These are phyloP conservation scores for Flagelloscypha sp. DNA, from an alignment of 768 basidiomycete genomes.

Conservation along the genomic window DNA sequence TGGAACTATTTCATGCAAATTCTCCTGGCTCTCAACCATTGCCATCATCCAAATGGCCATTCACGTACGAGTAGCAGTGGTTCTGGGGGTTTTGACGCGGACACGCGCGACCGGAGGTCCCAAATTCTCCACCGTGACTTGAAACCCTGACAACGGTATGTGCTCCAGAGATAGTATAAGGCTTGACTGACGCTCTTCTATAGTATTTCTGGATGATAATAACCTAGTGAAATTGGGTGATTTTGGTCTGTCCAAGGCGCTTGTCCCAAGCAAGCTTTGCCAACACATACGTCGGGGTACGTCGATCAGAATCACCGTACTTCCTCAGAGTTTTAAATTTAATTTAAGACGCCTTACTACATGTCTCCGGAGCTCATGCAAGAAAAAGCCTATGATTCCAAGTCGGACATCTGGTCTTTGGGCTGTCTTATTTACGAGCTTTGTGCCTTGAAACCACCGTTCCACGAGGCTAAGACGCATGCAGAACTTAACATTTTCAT, in stretches of 20 bases:
- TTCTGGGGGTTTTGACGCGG: constrained; percentile 22
- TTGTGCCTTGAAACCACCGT: constrained; percentile 88
- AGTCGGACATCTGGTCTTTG: constrained; percentile 97
- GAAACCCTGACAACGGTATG: constrained; percentile 94
- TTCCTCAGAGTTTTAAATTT: background rate
- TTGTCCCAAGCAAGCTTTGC: constrained; percentile 84
- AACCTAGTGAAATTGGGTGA: constrained; percentile 94
- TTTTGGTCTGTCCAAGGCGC: constrained; percentile 91
- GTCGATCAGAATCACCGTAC: constrained; percentile 19
- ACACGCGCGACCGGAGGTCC: constrained; percentile 46
- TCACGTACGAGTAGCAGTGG: constrained; percentile 37
- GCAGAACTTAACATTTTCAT: constrained; percentile 77
- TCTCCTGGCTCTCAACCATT: constrained; percentile 80
- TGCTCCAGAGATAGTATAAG: constrained; percentile 1
- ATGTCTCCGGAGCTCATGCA: constrained; percentile 99
- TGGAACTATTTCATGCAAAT: constrained; percentile 97
- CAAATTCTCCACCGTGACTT: constrained; percentile 91
- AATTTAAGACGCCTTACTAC: constrained; percentile 86
- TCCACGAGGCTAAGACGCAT: constrained; percentile 89
- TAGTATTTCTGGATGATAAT: constrained; percentile 84
- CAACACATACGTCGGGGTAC: constrained; percentile 92
- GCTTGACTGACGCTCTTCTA: background rate
- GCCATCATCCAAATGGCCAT: constrained; percentile 73
- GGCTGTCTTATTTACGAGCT: constrained; percentile 96
- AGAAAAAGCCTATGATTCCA: constrained; percentile 95